These are phyloP conservation scores for Leishmania turanica DNA, from an alignment of 208 protist genomes.

Conservation along the genomic window DNA sequence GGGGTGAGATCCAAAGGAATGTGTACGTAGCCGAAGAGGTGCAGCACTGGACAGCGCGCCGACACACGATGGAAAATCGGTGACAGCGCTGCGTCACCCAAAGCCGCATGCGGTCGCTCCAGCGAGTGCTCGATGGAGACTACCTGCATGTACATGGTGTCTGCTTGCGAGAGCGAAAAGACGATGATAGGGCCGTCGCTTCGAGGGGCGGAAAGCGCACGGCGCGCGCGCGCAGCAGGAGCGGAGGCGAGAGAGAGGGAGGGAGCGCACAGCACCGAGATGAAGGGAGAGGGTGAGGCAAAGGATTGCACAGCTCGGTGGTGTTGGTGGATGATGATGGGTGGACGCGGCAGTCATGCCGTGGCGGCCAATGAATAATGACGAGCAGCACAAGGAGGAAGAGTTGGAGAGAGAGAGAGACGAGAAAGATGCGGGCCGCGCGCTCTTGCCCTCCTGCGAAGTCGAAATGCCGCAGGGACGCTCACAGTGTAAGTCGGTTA, in stretches of 20 bases:
- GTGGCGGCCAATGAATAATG: too few relatives aligned
- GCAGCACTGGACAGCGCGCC: constrained; percentile 61
- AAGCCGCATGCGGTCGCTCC: constrained; percentile 38
- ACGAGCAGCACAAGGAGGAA: not conserved
- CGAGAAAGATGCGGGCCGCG: not conserved
- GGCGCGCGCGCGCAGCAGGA: not conserved
- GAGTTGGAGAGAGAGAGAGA: not conserved
- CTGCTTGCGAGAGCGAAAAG: not conserved
- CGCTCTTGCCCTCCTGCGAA: not conserved
- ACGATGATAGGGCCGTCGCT: not conserved
- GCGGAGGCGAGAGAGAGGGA: not conserved
- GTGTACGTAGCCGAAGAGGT: constrained; percentile 72
- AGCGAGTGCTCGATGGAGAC: constrained; percentile 65
- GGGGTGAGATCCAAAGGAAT: constrained; percentile 17
- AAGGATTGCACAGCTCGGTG: not conserved
- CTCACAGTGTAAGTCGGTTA: not conserved
- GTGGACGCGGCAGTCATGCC: not conserved
- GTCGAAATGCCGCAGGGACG: not conserved
- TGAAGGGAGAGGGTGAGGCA: not conserved
- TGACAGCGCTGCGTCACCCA: constrained; percentile 63
- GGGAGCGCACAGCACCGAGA: not conserved
- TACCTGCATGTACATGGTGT: constrained; percentile 59
- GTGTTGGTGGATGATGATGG: not conserved
- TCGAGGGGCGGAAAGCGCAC: not conserved
- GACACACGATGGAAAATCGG: constrained; percentile 64